Percentiles rank a stretch among this genome's conserved stretches.
These are phyloP conservation scores for Endocarpon pusillum DNA, from an alignment of 495 filamentous ascomycete species.

Conservation along the genomic window DNA sequence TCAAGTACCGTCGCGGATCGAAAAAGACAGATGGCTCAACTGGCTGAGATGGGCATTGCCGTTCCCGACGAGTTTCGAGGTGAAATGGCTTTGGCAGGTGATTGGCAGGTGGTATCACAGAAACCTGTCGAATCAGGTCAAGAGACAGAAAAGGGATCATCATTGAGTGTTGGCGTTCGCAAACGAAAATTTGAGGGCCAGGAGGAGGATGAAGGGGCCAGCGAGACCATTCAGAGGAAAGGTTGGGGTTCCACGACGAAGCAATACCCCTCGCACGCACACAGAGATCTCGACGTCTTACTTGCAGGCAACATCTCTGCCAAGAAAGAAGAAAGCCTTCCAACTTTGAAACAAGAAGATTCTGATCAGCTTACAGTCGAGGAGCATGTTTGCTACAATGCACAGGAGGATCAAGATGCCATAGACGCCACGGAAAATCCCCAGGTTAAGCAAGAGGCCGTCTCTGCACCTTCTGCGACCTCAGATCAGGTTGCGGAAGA, in stretches of 20 bases:
- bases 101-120: constrained; percentile 65
- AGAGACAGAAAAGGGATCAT: constrained; percentile 14
- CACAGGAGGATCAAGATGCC: constrained; percentile 2
- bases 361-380: no score
- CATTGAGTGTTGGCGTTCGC: constrained; percentile 32
- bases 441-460: constrained; percentile 21
- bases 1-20: constrained; percentile 44
- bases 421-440: neutral
- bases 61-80: constrained; percentile 64
- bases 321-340: constrained; percentile 24
- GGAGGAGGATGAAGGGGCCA: constrained; percentile 38
- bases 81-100: constrained; percentile 76
- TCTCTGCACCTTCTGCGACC: neutral
- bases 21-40: constrained; percentile 70
- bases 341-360: constrained; percentile 10
- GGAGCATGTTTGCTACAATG: no score
- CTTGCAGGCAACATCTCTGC: constrained; percentile 34
- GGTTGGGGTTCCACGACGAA: constrained; percentile 61
- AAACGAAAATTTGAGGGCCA: constrained; percentile 50
- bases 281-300: constrained; percentile 54
- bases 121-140: constrained; percentile 28
- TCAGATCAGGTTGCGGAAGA: constrained; percentile 11
- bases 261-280: constrained; percentile 40
- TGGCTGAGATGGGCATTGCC: constrained; percentile 72
- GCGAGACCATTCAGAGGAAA: constrained; percentile 43